Percentiles rank a stretch among this genome's conserved stretches.
phyloP scores from a whole-genome alignment of 2,329 filamentous ascomycete genomes.

The Fusarium sp. region DNA sequence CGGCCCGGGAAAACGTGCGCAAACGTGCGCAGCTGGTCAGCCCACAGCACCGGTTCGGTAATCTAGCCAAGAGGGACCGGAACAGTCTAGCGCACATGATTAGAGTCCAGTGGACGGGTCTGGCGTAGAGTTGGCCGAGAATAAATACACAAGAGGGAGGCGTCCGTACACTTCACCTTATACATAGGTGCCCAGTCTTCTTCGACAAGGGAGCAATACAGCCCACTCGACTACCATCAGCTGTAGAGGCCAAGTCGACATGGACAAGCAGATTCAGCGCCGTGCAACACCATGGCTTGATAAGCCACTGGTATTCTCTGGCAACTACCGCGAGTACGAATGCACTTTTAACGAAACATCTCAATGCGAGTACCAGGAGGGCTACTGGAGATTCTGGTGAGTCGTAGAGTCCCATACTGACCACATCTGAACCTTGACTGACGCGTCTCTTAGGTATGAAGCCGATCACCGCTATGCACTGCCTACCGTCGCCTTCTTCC shows the following conservation, averaged over 20 bases:
- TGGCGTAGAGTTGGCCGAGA: neutral
- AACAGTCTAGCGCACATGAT: neutral
- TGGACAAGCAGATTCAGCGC: neutral
- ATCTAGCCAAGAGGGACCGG: neutral
- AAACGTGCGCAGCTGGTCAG: neutral
- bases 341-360: neutral
- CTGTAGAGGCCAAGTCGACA: neutral
- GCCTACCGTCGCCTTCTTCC: neutral
- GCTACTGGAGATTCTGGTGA: neutral
- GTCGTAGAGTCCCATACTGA: neutral
- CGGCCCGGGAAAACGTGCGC: neutral
- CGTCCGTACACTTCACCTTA: neutral
- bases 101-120: neutral
- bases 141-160: neutral
- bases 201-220: neutral
- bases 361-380: neutral
- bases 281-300: neutral
- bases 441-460: neutral
- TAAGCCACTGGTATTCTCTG: neutral
- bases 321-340: neutral
- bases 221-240: neutral
- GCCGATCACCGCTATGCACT: neutral
- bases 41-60: neutral
- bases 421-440: neutral
- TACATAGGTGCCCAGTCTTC: neutral